Evolutionary conservation across 768 basidiomycete species (phyloP).

Genomic region (Nidularia pulvinata): DNA sequence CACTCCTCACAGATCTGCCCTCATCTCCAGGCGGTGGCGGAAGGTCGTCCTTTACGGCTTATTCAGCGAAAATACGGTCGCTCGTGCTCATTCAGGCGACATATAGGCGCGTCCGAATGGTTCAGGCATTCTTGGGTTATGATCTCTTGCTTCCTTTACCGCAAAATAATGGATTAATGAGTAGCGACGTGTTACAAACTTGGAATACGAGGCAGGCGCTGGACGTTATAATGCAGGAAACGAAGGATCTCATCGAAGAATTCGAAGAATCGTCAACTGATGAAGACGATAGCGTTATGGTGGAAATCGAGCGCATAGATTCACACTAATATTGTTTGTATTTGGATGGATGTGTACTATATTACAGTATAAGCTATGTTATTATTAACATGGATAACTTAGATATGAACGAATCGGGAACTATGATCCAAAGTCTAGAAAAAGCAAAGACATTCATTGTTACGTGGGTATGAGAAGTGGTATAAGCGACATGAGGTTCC

Average conservation of each 20-base stretch:
- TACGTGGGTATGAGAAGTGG: too few relatives aligned
- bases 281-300: conserved; percentile 24
- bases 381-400: too few relatives aligned
- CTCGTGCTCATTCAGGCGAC: conserved; percentile 52
- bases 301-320: conserved; percentile 13
- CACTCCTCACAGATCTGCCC: conserved; percentile 24
- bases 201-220: conserved; percentile 60
- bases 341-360: background rate
- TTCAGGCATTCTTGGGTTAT: conserved; percentile 69
- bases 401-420: too few relatives aligned
- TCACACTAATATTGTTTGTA: background rate
- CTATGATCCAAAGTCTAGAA: too few relatives aligned
- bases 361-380: too few relatives aligned
- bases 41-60: conserved; percentile 19
- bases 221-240: conserved; percentile 52
- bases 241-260: conserved; percentile 56
- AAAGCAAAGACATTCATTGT: too few relatives aligned
- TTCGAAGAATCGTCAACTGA: conserved; percentile 38
- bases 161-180: background rate
- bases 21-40: conserved; percentile 23
- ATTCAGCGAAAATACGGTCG: conserved; percentile 47
- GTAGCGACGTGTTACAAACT: conserved; percentile 22
- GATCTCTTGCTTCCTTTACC: conserved; percentile 51
- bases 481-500: too few relatives aligned
- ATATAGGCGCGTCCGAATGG: conserved; percentile 58